phyloP scores from a whole-genome alignment of 176 grass and related monocot species.

The Juncus inflexus region DNA sequence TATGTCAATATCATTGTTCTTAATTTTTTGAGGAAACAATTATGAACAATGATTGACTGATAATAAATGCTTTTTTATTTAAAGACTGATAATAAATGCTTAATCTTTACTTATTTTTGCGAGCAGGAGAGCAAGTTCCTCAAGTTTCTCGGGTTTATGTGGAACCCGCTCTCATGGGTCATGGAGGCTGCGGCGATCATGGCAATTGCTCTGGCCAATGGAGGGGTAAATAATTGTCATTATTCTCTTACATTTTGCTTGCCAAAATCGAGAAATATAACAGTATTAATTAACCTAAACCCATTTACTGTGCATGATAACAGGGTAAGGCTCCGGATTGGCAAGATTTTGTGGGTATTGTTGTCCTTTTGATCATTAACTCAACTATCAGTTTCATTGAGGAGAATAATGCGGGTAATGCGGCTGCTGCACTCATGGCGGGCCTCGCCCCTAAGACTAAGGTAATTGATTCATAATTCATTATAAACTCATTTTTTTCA shows the following conservation, averaged over 20 bases:
- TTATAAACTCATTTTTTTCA: neutral
- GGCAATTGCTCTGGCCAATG: conserved; percentile 81
- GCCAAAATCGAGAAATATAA: neutral
- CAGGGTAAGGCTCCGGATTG: conserved; percentile 61
- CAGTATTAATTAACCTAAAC: conserved; percentile 3
- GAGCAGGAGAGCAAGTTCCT: conserved; percentile 74
- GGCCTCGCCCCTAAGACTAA: conserved; percentile 84
- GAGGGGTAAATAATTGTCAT: conserved; percentile 32
- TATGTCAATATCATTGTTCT: conserved; percentile 9
- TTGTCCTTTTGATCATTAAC: conserved; percentile 84
- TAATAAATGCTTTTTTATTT: neutral
- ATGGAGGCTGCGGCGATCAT: conserved; percentile 95
- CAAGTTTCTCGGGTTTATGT: conserved; percentile 96
- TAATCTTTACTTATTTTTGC: neutral
- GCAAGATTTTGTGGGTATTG: conserved; percentile 89
- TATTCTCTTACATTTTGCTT: neutral
- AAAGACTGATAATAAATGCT: neutral
- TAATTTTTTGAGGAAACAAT: neutral
- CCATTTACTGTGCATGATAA: neutral
- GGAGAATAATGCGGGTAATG: conserved; percentile 82
- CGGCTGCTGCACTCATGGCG: conserved; percentile 88
- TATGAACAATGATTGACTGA: neutral
- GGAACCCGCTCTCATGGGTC: conserved; percentile 91
- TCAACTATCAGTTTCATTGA: conserved; percentile 93
- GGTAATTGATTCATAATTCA: conserved; percentile 25